Conservation (phyloP, 257 asterid species). For the Solanum sparsipilum region DNA sequence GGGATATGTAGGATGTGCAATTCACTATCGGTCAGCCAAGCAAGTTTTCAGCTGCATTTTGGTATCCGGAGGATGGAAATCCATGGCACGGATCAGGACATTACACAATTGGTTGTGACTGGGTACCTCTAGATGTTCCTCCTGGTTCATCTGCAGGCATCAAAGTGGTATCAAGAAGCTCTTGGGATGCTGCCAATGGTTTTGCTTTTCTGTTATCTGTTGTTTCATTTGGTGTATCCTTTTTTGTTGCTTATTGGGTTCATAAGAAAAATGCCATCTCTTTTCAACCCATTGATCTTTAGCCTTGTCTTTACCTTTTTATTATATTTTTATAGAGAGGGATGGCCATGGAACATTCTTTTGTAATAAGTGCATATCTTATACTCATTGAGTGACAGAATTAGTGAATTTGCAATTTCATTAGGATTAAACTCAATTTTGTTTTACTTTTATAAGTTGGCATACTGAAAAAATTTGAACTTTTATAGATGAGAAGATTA, state of each 20-base stretch:
- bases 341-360: background rate
- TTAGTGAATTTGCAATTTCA: background rate
- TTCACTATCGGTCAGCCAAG: slow-evolving; percentile 57
- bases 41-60: slow-evolving; percentile 65
- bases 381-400: background rate
- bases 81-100: slow-evolving; percentile 80
- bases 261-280: slow-evolving; percentile 32
- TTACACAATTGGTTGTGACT: slow-evolving; percentile 60
- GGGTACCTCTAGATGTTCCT: slow-evolving; percentile 53
- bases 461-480: background rate
- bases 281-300: slow-evolving; percentile 43
- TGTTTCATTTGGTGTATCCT: slow-evolving; percentile 50
- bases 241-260: slow-evolving; percentile 52
- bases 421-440: background rate
- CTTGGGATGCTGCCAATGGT: slow-evolving; percentile 78
- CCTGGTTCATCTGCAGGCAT: slow-evolving; percentile 22
- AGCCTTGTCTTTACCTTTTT: background rate
- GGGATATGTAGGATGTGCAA: slow-evolving; percentile 56
- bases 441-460: background rate
- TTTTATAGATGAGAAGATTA: no score
- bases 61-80: slow-evolving; percentile 61
- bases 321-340: background rate
- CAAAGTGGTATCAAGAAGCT: slow-evolving; percentile 27
- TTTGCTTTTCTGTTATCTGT: slow-evolving; percentile 61
- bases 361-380: background rate